phyloP scores from a whole-genome alignment of 495 filamentous ascomycete species.

The Neurospora tetrasperma region DNA sequence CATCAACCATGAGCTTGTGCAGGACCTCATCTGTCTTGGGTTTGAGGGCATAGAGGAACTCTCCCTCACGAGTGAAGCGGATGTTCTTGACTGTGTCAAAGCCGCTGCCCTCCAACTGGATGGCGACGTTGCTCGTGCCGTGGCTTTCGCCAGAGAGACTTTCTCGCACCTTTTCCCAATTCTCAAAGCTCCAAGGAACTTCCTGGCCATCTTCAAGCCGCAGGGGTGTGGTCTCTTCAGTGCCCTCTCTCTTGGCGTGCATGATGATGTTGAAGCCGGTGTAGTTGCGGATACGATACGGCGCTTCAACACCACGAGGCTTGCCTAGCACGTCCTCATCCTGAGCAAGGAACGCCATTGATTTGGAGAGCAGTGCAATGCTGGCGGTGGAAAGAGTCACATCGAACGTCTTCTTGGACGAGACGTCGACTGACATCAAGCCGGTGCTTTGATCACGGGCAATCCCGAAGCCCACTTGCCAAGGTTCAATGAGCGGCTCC shows the following conservation, averaged over 20 bases:
- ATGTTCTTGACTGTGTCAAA: conserved; percentile 86
- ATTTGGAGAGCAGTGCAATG: conserved; percentile 87
- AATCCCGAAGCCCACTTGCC: conserved; percentile 86
- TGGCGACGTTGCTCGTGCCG: conserved; percentile 61
- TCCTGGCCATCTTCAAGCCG: conserved; percentile 85
- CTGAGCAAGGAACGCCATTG: conserved; percentile 76
- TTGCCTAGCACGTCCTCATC: conserved; percentile 93
- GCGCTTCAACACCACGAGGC: conserved; percentile 81
- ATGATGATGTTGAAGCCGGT: conserved; percentile 85
- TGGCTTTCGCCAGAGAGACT: conserved; percentile 70
- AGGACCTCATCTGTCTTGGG: conserved; percentile 66
- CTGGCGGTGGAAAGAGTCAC: conserved; percentile 87
- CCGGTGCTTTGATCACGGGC: conserved; percentile 68
- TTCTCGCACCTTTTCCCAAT: conserved; percentile 88
- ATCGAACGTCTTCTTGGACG: conserved; percentile 82
- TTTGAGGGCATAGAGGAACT: conserved; percentile 76
- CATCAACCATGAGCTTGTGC: conserved; percentile 85
- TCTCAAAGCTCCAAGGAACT: conserved; percentile 90
- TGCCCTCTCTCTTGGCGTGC: conserved; percentile 61
- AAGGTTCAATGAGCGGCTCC: conserved; percentile 94
- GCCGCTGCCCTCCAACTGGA: conserved; percentile 83
- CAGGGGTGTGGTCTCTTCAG: conserved; percentile 49
- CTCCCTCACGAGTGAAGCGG: conserved; percentile 85
- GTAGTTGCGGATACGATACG: conserved; percentile 88
- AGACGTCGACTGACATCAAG: conserved; percentile 69